Conservation (phyloP, 2,329 filamentous ascomycete genomes). For the Pseudocercospora fijiensis region DNA sequence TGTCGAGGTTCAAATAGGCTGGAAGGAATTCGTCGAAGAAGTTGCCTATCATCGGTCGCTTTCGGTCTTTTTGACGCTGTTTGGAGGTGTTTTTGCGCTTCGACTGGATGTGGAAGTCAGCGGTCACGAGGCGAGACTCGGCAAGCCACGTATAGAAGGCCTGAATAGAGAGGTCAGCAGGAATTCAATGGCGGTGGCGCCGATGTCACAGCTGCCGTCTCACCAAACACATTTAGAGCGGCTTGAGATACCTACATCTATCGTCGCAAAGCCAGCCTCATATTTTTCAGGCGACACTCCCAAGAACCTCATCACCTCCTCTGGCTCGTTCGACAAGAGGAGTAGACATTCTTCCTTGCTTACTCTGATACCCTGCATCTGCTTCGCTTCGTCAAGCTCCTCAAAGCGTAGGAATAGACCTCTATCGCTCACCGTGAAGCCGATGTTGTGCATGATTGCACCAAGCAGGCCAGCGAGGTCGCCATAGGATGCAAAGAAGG, state of each 20-base stretch:
- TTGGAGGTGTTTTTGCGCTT: conserved; percentile 45
- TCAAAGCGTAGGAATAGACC: conserved; percentile 66
- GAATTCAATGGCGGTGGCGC: too few species aligned
- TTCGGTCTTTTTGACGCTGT: conserved; percentile 57
- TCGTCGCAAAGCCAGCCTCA: conserved; percentile 55
- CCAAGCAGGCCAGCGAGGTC: conserved; percentile 69
- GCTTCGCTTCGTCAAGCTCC: conserved; percentile 62
- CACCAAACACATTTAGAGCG: too few species aligned
- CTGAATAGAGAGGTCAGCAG: conserved; percentile 28
- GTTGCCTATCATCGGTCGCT: conserved; percentile 57
- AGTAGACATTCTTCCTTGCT: conserved; percentile 53
- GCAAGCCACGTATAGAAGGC: conserved; percentile 64
- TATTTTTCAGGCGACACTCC: conserved; percentile 56
- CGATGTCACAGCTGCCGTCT: too few species aligned
- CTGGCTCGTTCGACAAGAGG: conserved; percentile 59
- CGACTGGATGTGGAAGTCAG: conserved; percentile 32
- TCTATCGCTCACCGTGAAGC: conserved; percentile 63
- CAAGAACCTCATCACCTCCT: conserved; percentile 60
- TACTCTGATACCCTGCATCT: conserved; percentile 17
- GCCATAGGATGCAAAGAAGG: conserved; percentile 70
- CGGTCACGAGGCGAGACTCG: conserved; percentile 59
- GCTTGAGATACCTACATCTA: conserved; percentile 25
- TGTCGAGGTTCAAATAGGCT: conserved; percentile 42
- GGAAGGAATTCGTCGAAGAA: conserved; percentile 68
- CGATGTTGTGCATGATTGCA: conserved; percentile 61